Base-by-base conservation (phyloP, 345 rosid species). In the Brassica juncea region DNA sequence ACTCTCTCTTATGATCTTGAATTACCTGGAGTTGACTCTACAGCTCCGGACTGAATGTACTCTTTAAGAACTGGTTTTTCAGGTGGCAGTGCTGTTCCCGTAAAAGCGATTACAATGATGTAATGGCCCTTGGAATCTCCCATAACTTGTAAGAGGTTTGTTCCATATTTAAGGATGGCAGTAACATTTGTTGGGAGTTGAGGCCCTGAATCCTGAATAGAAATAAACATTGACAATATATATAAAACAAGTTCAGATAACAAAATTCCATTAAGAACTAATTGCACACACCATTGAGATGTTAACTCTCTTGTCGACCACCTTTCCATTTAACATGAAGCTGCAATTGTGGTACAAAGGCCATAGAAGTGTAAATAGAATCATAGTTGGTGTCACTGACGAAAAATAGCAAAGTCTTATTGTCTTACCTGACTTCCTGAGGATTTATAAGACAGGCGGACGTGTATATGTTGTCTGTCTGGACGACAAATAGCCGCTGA, bases 131-230 rank as follows among this genome's bases (percentile, higher is more conserved):
- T 81, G 73, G 88, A 90, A 74, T 87, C 88, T 52, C 99, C 98
- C 83, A 95, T 88, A 52, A 89, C 96, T 90, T 95, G 99, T 80
- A 95, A 89, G 76, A 93, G 88, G 87, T 95, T 95, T 39, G 99
- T 90, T 75, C 99, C 99, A 66, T 86, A 95, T 76, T 95, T 93
- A 39, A 95, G 92, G 84, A 90, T 76, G 49, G 79, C 55, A 67
- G 87, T 89, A 74, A 95, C 92, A 83, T 86, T 84, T 68, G 93
- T 86, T 49, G 99, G 98, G 69, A 93, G 58, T 75, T 88, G 99
- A 77, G 99, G 93, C 61, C 97, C 98, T 2, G 89, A 3, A 62
- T 88, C 94, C 99, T 95, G 76, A 82, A 31, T 8, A 71, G 54
- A 15, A 25, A 52, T 65, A 25, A 23, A 58, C 25, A 74, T 57